Conservation (phyloP, 176 grass and related monocot genomes). For the Avena sativa region DNA sequence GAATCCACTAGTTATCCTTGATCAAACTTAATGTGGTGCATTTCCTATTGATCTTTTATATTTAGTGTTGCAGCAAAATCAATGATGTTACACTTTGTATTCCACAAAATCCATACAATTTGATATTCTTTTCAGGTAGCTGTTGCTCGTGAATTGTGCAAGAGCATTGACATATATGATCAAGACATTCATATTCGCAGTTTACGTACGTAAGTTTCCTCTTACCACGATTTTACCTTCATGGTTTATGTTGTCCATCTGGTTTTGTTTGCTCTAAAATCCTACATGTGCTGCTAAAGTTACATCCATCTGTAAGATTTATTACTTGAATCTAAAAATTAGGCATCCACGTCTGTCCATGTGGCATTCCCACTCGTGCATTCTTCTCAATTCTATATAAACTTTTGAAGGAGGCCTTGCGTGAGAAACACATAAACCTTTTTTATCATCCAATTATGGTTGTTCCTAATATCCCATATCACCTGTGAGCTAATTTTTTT, state of each 20-base stretch:
- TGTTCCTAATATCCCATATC: not conserved
- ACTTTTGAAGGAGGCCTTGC: conserved; percentile 20
- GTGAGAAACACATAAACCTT: not conserved
- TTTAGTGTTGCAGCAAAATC: conserved; percentile 17
- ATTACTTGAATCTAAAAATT: conserved; percentile 10
- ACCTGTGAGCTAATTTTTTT: not conserved
- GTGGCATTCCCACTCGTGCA: not conserved
- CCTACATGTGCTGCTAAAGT: not conserved
- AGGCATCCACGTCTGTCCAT: not conserved
- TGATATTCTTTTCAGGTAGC: conserved; percentile 69
- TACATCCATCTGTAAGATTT: not conserved
- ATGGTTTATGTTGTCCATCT: not conserved
- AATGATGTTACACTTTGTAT: not conserved
- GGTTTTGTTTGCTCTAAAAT: conserved; percentile 9
- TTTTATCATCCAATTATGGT: conserved; percentile 9
- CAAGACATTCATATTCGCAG: conserved; percentile 93
- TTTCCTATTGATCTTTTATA: conserved; percentile 27
- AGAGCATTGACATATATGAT: conserved; percentile 89
- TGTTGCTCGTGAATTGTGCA: conserved; percentile 84
- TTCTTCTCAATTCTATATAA: conserved; percentile 5
- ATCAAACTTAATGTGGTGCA: not conserved
- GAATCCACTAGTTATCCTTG: not conserved
- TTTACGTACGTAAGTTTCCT: conserved; percentile 72
- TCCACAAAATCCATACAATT: not conserved
- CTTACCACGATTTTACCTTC: not conserved